Conservation (phyloP, 164 flowering plant species). For the Nymphaea thermarum region DNA sequence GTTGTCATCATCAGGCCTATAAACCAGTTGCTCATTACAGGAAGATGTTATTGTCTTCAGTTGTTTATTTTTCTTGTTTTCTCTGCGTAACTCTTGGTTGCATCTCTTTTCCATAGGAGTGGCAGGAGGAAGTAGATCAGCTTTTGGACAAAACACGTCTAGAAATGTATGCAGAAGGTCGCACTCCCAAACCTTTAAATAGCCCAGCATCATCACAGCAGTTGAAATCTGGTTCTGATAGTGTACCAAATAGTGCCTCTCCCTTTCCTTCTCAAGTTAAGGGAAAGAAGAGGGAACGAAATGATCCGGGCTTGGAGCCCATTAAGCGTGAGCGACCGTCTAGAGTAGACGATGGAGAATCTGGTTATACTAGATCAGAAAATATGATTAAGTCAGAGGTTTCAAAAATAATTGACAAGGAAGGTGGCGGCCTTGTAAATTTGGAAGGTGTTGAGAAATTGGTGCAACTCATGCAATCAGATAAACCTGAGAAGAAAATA, state of each 20-base stretch:
- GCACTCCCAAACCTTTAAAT: slow-evolving; percentile 78
- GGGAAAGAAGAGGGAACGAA: slow-evolving; percentile 73
- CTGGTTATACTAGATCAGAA: slow-evolving; percentile 36
- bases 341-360: slow-evolving; percentile 55
- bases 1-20: too few species aligned
- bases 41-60: background rate
- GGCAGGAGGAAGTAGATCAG: slow-evolving; percentile 78
- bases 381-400: slow-evolving; percentile 50
- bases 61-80: background rate
- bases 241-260: slow-evolving; percentile 38
- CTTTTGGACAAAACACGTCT: slow-evolving; percentile 48
- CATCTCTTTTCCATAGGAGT: slow-evolving; percentile 35
- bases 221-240: slow-evolving; percentile 62
- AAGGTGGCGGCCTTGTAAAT: slow-evolving; percentile 62
- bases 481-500: slow-evolving; percentile 47
- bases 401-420: slow-evolving; percentile 63
- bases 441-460: slow-evolving; percentile 69
- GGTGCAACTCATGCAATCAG: slow-evolving; percentile 60
- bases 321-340: slow-evolving; percentile 50
- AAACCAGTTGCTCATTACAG: background rate
- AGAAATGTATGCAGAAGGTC: slow-evolving; percentile 91
- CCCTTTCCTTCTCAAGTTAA: slow-evolving; percentile 49
- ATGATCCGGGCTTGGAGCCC: slow-evolving; percentile 55
- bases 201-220: slow-evolving; percentile 52
- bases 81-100: background rate